Conservation (phyloP, 1,284 basidiomycete genomes). For the Microbotryum silenes-acaulis region DNA sequence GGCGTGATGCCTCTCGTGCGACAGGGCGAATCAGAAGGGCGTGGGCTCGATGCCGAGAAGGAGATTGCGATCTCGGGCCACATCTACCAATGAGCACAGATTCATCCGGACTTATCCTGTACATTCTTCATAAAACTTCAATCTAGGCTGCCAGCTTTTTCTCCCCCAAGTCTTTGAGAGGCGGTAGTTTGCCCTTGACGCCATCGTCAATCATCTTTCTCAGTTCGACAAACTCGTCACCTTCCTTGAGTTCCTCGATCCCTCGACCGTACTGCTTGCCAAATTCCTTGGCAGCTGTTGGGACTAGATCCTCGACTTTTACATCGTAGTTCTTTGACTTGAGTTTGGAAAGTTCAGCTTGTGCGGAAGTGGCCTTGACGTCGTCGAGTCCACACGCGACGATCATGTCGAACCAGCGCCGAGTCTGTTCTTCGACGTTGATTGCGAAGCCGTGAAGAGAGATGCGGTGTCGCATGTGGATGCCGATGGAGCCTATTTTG, state of each 20-base stretch:
- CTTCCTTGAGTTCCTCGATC: constrained; percentile 34
- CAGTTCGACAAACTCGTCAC: constrained; percentile 31
- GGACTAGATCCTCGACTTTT: constrained; percentile 30
- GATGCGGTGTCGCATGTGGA: constrained; percentile 88
- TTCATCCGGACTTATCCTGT: no score
- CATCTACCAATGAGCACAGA: constrained; percentile 8
- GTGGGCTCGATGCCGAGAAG: constrained; percentile 11
- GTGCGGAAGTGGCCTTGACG: constrained; percentile 44
- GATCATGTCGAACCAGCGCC: constrained; percentile 75
- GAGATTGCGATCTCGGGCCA: constrained; percentile 14
- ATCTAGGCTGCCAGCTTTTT: no score
- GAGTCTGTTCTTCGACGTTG: constrained; percentile 74
- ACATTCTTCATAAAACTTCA: no score
- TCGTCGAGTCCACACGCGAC: constrained; percentile 89
- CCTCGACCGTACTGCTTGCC: constrained; percentile 38
- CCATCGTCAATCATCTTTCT: constrained; percentile 18
- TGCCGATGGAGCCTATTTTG: constrained; percentile 90
- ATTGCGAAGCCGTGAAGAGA: constrained; percentile 92
- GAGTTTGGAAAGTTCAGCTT: constrained; percentile 10
- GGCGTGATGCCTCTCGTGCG: constrained; percentile 21
- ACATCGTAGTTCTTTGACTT: background rate
- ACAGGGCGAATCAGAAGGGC: constrained; percentile 12
- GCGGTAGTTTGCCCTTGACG: constrained; percentile 13
- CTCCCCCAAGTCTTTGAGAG: constrained; percentile 2
- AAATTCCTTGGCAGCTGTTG: constrained; percentile 31